Evolutionary conservation across 129 eudicot genomes (phyloP).

Genomic region (Pulicaria dysenterica): DNA sequence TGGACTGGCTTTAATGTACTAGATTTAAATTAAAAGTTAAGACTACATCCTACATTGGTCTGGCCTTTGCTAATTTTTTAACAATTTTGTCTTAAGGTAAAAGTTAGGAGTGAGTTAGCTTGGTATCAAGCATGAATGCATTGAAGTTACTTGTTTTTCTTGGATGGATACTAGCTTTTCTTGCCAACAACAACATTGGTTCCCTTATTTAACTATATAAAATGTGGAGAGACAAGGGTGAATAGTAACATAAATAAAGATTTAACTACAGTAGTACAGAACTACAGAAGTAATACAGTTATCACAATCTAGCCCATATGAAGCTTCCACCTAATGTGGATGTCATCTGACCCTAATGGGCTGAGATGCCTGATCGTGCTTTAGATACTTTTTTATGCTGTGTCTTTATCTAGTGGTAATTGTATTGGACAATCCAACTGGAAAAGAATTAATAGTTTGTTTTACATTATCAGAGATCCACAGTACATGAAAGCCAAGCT

Average conservation of each 20-base stretch:
- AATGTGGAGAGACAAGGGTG: neutral
- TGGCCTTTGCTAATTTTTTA: neutral
- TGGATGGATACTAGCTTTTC: neutral
- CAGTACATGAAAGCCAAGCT: no score
- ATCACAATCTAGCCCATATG: conserved; percentile 4
- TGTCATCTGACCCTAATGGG: neutral
- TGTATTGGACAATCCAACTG: neutral
- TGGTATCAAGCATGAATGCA: neutral
- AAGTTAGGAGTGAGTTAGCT: conserved; percentile 8
- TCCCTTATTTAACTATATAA: neutral
- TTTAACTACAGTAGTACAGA: conserved; percentile 4
- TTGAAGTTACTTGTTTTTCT: neutral
- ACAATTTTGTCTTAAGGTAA: neutral
- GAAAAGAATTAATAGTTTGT: neutral
- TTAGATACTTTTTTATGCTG: neutral
- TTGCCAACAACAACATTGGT: neutral
- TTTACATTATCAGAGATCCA: conserved; percentile 4
- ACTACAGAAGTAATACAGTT: neutral
- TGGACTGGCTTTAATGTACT: neutral
- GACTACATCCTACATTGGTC: neutral
- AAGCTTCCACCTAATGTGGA: neutral
- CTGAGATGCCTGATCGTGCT: conserved; percentile 8
- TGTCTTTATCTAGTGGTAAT: neutral
- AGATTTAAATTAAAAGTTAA: neutral
- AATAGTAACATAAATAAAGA: conserved; percentile 8